Evolutionary conservation across 2,329 filamentous ascomycete species (phyloP).

Genomic region (Nemania sp.): DNA sequence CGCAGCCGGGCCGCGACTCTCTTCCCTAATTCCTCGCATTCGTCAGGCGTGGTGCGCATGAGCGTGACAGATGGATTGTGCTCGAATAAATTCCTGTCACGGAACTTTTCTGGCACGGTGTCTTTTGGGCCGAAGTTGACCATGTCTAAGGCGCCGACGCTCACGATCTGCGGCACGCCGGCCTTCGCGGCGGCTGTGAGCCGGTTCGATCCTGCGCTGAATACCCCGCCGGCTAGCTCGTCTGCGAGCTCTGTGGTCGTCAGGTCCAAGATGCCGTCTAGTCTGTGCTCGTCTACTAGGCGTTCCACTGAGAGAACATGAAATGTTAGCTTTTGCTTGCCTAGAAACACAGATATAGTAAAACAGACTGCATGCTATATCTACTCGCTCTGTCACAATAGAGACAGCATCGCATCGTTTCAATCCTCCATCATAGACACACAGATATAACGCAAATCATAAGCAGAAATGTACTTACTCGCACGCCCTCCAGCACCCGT

Average conservation of each 20-base stretch:
- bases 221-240: slow-evolving; percentile 62
- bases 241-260: slow-evolving; percentile 73
- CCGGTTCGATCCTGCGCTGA: slow-evolving; percentile 60
- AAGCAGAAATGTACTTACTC: slow-evolving; percentile 35
- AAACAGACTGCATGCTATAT: too few relatives aligned
- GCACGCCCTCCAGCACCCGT: slow-evolving; percentile 69
- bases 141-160: slow-evolving; percentile 58
- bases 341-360: too few relatives aligned
- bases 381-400: too few relatives aligned
- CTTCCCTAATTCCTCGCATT: slow-evolving; percentile 57
- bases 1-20: slow-evolving; percentile 60
- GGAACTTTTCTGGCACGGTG: slow-evolving; percentile 54
- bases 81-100: slow-evolving; percentile 56
- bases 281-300: slow-evolving; percentile 56
- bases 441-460: background rate
- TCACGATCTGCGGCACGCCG: slow-evolving; percentile 58
- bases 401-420: too few relatives aligned
- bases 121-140: slow-evolving; percentile 36
- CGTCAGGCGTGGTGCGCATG: slow-evolving; percentile 63
- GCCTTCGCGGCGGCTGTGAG: slow-evolving; percentile 59
- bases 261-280: slow-evolving; percentile 70
- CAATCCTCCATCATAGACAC: too few relatives aligned
- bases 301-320: slow-evolving; percentile 56
- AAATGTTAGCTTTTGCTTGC: background rate
- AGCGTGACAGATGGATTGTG: slow-evolving; percentile 70